Percentiles rank a stretch among this genome's conserved stretches.
These are phyloP conservation scores for Cyberlindnera xylosilytica DNA, from an alignment of 805 yeast genomes.

Conservation along the genomic window DNA sequence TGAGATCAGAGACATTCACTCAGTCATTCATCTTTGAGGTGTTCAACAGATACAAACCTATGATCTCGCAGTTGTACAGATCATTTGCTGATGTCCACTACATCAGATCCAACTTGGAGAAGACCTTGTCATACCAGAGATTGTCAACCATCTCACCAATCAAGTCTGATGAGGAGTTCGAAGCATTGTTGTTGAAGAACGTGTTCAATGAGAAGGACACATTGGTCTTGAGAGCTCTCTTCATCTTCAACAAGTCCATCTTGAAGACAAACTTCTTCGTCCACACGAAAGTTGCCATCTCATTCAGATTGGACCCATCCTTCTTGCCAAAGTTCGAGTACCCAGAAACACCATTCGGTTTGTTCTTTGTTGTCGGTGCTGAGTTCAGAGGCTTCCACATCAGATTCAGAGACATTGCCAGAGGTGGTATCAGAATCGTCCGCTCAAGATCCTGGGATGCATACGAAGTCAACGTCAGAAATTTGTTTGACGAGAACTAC, in stretches of 20 bases:
- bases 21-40: slow-evolving; percentile 78
- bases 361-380: slow-evolving; percentile 93
- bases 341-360: slow-evolving; percentile 90
- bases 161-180: slow-evolving; percentile 71
- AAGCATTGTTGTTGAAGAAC: slow-evolving; percentile 58
- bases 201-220: slow-evolving; percentile 77
- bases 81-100: slow-evolving; percentile 92
- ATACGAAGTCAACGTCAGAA: slow-evolving; percentile 78
- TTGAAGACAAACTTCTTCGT: slow-evolving; percentile 92
- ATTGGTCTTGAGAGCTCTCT: slow-evolving; percentile 76
- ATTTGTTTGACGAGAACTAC: slow-evolving; percentile 93
- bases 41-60: slow-evolving; percentile 62
- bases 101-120: slow-evolving; percentile 62
- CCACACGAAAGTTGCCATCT: slow-evolving; percentile 90
- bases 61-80: slow-evolving; percentile 80
- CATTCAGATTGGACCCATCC: slow-evolving; percentile 85
- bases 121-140: slow-evolving; percentile 85
- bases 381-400: slow-evolving; percentile 98
- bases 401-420: slow-evolving; percentile 93
- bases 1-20: slow-evolving; percentile 91
- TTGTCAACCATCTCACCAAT: slow-evolving; percentile 74
- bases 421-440: slow-evolving; percentile 98
- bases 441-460: slow-evolving; percentile 83
- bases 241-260: slow-evolving; percentile 79
- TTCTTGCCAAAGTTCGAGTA: slow-evolving; percentile 84